Evolutionary conservation across 176 grass and related monocot genomes (phyloP), one percentile per base, ranked within the genome.

Genomic region (Cocos nucifera): DNA sequence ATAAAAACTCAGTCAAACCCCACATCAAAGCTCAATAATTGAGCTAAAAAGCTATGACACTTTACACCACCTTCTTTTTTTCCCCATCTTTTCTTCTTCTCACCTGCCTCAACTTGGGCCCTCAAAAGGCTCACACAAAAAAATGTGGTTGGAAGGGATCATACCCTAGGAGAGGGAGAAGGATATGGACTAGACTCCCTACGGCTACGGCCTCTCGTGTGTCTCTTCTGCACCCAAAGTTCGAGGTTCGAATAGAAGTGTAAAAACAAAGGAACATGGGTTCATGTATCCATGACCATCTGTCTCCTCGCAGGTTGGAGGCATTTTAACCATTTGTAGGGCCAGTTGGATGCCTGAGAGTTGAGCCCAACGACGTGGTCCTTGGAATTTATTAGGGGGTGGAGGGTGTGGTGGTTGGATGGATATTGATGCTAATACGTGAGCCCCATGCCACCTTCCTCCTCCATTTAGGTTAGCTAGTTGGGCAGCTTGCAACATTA

Each of bases 1-100:
- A 49, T 21, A 49, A 63, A 50, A 23, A 9, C 35, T 27, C 7
- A 24, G 23, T 71, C n/a, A 63, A 73, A 70, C 23, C 50, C 49
- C 29, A 77, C 51, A 71, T 70, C 50, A 62, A 67, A 50, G 28
- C 63, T 73, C 56, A 80, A 80, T 80, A 69, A 80, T 80, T 69
- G 70, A 62, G 57, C 62, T 30, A 8, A 74, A 79, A 74, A 80
- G 70, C 49, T 61, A 50, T 49, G 15, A 15, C 0, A 28, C 57
- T 74, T 72, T 73, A 7, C 51, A 72, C 29, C 19, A 44, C 35
- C 35, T 3, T 44, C 10, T 14, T 44, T 14, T 44, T 12, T 3
- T 17, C 4, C 3, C 29, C 18, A 3, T 56, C 6, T 21, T 49
- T 22, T 25, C 64, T 17, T 25, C 57, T 54, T 49, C 72, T 66